Evolutionary conservation across 768 basidiomycete species (phyloP), one percentile per base, ranked within the genome.

Genomic region (Sporobolomyces phaffii): DNA sequence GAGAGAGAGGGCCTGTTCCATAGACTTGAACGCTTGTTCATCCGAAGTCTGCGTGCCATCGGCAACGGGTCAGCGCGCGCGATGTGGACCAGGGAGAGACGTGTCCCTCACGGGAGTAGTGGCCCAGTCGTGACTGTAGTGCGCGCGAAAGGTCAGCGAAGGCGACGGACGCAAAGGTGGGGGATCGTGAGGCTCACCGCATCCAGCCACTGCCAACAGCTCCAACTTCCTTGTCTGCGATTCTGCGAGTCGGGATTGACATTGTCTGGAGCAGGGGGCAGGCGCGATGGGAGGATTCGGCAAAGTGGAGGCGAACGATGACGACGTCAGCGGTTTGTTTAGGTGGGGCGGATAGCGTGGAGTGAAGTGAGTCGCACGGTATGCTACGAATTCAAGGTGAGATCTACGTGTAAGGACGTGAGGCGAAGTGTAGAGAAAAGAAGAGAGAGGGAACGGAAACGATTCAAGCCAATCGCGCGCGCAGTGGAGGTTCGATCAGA

Each of bases 11-110:
- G 69, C 59, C 15, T 81, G 81, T 74, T 83, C 84, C 78, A 87
- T 86, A 2, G 84, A 79, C 26, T 81, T 83, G 66, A 88, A 86
- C 13, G 82, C 82, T 38, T 83, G 80, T 59, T 84, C 84, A 62
- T 87, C 85, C 2, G 83, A 77, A 1, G 68, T 74, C 60, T 72
- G 54, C 13, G 9, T 18, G 40, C 20, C 10, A 24, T 24, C n/a
- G 7, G 4, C 29, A 31, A 52, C 17, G 29, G 15, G 33, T 31
- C 18, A 17, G 29, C 17, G 29, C n/a, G n/a, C n/a, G n/a, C n/a
- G n/a, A n/a, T n/a, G 17, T 14, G 20, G 18, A 17, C 4, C 20
- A 57, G n/a, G n/a, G n/a, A n/a, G n/a, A n/a, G n/a, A n/a, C n/a
- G n/a, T n/a, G n/a, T n/a, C n/a, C n/a, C 53, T 38, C 7, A 57